Evolutionary conservation across 2,329 filamentous ascomycete species (phyloP), one percentile per base, ranked within the genome.

Genomic region (Neonectria punicea): DNA sequence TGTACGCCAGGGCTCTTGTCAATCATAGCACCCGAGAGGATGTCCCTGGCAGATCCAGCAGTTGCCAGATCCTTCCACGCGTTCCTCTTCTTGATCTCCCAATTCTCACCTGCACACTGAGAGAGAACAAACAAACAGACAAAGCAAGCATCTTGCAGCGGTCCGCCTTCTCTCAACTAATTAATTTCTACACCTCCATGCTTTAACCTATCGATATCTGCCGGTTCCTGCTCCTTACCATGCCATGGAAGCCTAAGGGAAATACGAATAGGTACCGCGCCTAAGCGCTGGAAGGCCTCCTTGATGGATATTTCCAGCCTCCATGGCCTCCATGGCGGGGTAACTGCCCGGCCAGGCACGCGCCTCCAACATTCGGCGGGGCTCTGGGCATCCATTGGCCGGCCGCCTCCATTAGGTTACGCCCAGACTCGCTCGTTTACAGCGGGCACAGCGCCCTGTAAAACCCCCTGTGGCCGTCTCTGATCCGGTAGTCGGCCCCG

Each of bases 1-100:
- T 46, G 43, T 46, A 46, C 46, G 22, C 49, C 18, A 30, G 30
- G 32, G 30, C 28, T 50, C 46, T 14, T 50, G 47, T 13, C 18
- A 20, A 34, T 34, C 20, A 51, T 30, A 51, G 39, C n/a, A 20
- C 39, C 39, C n/a, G 10, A 18, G 25, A 10, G 8, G 14, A 34
- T 39, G 13, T 39, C n/a, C 18, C 51, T 25, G 18, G 36, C 22
- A 49, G 25, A 28, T 58, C 61, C 61, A 63, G 61, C 22, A 47
- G 49, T 41, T 58, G 22, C 61, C 28, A 41, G 49, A 63, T 32
- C 54, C 22, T 63, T 63, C 61, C 55, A 58, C 47, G 6, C 16
- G 20, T 30, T 39, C 36, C 20, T 28, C 20, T 14, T 20, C 18
- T 16, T 16, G 6, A 16, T 39, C 36, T 39, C 14, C 16, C 16